Conservation (phyloP, 176 grass and related monocot species). For the Sorghum bicolor region DNA sequence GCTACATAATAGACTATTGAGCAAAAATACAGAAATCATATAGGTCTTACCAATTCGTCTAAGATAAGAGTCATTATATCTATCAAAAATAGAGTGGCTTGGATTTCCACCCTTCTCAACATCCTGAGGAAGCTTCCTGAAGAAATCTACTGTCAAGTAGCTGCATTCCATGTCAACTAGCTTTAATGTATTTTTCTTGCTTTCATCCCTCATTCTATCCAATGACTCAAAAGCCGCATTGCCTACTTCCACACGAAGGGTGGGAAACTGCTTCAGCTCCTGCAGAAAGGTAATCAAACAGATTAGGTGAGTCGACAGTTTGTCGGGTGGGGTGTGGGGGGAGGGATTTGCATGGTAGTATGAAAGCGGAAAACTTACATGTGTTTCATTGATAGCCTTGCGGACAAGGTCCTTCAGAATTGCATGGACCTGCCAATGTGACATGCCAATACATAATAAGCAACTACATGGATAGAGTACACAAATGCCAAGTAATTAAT, state of each 20-base stretch:
- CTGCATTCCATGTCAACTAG: constrained; percentile 98
- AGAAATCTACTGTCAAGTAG: constrained; percentile 99
- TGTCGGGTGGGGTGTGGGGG: not conserved
- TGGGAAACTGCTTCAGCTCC: constrained; percentile 96
- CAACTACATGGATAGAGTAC: not conserved
- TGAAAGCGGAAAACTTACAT: constrained; percentile 40
- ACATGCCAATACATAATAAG: not conserved
- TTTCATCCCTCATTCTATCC: constrained; percentile 98
- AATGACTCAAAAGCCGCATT: constrained; percentile 93
- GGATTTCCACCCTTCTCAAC: constrained; percentile 99
- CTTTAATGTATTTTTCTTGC: constrained; percentile 96
- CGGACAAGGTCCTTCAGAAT: constrained; percentile 95
- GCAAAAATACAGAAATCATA: not conserved
- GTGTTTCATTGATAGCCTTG: constrained; percentile 91
- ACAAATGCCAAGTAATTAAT: constrained; percentile 6
- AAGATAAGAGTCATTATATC: constrained; percentile 99
- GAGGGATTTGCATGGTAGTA: not conserved
- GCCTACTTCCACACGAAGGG: constrained; percentile 84
- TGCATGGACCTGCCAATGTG: constrained; percentile 72
- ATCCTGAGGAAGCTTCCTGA: constrained; percentile 98
- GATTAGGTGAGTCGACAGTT: not conserved
- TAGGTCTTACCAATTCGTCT: constrained; percentile 71
- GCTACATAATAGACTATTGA: not conserved
- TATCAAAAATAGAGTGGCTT: constrained; percentile 95
- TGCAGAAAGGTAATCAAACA: constrained; percentile 30